Evolutionary conservation across 768 basidiomycete genomes (phyloP).

Genomic region (Imleria badia): DNA sequence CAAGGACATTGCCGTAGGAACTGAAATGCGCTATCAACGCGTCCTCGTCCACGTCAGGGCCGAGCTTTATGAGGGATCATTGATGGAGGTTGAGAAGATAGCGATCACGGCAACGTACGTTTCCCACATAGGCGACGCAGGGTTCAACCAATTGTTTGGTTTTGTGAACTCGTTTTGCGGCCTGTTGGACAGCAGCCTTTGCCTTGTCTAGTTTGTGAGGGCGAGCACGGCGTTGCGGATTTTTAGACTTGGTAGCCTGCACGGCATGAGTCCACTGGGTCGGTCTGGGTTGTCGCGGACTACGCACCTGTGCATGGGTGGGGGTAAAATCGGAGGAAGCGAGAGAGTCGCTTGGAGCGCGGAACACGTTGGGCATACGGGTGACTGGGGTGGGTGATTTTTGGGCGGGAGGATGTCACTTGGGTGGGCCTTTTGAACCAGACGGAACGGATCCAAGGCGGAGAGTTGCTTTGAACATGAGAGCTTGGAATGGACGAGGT

Average conservation of each 20-base stretch:
- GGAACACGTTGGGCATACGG: conserved; percentile 17
- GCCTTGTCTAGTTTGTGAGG: conserved; percentile 15
- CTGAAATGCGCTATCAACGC: conserved; percentile 23
- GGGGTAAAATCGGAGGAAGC: conserved; percentile 2
- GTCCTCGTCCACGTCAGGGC: conserved; percentile 29
- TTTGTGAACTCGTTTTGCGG: conserved; percentile 16
- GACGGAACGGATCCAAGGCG: not conserved
- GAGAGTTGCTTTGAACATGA: conserved; percentile 18
- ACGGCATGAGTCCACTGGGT: not conserved
- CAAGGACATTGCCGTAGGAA: conserved; percentile 24
- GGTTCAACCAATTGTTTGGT: conserved; percentile 14
- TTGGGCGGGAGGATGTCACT: not conserved
- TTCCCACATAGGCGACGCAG: conserved; percentile 56
- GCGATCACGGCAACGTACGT: conserved; percentile 44
- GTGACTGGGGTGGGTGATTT: not conserved
- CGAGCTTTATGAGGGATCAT: conserved; percentile 27
- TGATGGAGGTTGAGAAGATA: not conserved
- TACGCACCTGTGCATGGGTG: conserved; percentile 9
- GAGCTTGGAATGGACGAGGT: not conserved
- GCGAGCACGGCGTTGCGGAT: conserved; percentile 9
- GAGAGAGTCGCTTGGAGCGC: conserved; percentile 20
- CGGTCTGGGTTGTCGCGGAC: not conserved
- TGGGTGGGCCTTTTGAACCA: conserved; percentile 19
- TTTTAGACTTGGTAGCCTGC: conserved; percentile 8
- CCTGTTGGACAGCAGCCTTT: conserved; percentile 13